Evolutionary conservation across 441 rosid species (phyloP).

Genomic region (Rhodomyrtus psidioides): DNA sequence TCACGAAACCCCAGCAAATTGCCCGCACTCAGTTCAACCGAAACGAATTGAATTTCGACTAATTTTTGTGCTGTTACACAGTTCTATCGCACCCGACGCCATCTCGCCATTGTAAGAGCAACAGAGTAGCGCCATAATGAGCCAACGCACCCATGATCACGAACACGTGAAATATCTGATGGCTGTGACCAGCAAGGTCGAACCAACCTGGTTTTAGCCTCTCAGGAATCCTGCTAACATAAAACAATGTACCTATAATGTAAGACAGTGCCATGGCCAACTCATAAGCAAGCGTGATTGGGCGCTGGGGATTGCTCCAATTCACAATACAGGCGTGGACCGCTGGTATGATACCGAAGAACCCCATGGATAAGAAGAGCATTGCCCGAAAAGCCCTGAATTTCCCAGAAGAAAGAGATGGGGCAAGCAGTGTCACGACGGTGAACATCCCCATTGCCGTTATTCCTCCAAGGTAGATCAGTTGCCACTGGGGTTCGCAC

Average conservation of each 20-base stretch:
- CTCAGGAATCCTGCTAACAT: constrained; percentile 65
- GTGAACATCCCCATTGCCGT: constrained; percentile 72
- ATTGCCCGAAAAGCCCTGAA: constrained; percentile 52
- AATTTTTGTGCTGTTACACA: neutral
- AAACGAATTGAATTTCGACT: neutral
- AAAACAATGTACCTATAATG: constrained; percentile 57
- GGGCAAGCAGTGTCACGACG: constrained; percentile 57
- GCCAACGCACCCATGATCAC: constrained; percentile 81
- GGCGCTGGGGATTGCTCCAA: constrained; percentile 68
- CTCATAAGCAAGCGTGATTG: constrained; percentile 51
- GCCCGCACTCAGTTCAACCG: too few species aligned
- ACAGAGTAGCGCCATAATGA: constrained; percentile 67
- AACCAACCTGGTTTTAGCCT: constrained; percentile 75
- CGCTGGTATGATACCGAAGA: constrained; percentile 67
- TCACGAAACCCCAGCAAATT: neutral
- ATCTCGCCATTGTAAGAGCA: constrained; percentile 70
- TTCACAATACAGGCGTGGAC: constrained; percentile 48
- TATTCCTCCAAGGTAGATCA: constrained; percentile 58
- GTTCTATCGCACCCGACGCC: constrained; percentile 25
- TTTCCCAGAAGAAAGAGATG: constrained; percentile 41
- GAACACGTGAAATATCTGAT: constrained; percentile 76
- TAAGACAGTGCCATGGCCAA: constrained; percentile 67
- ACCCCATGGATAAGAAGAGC: constrained; percentile 65
- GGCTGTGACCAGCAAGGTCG: constrained; percentile 71
- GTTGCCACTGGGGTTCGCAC: constrained; percentile 68